Conservation (phyloP, 331 rosid genomes). For the Malus hybrid region DNA sequence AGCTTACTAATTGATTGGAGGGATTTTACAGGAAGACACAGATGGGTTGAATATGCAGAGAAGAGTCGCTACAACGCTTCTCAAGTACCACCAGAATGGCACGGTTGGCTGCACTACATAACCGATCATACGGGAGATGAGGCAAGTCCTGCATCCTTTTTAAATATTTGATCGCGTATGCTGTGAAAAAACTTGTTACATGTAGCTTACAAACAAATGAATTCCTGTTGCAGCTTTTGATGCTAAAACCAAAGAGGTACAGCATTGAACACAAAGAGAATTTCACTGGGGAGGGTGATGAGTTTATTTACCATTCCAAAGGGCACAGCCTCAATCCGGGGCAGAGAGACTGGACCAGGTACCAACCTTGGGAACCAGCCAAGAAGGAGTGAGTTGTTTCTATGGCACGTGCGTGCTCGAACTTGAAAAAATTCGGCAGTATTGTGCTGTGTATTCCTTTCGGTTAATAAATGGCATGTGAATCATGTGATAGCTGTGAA, state of each 20-base stretch:
- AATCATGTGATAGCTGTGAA: constrained; percentile 2
- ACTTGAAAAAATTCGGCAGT: not conserved
- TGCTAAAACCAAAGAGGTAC: constrained; percentile 78
- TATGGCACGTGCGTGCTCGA: not conserved
- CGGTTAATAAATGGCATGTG: constrained; percentile 13
- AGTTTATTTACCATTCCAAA: constrained; percentile 82
- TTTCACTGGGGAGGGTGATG: constrained; percentile 94
- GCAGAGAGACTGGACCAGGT: constrained; percentile 93
- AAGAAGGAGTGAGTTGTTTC: constrained; percentile 24
- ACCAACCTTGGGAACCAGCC: constrained; percentile 82
- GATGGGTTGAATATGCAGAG: constrained; percentile 99
- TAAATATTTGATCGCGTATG: constrained; percentile 1
- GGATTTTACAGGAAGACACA: constrained; percentile 75
- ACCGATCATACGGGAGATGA: constrained; percentile 97
- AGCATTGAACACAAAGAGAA: constrained; percentile 78
- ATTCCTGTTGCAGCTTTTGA: constrained; percentile 63
- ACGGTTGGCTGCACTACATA: constrained; percentile 92
- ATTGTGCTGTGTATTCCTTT: not conserved
- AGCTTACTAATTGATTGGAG: not conserved
- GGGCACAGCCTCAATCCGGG: constrained; percentile 93
- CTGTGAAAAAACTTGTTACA: not conserved
- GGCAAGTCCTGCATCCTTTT: constrained; percentile 37
- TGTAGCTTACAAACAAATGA: constrained; percentile 3
- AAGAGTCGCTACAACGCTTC: constrained; percentile 91
- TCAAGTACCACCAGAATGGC: constrained; percentile 99